phyloP scores from a whole-genome alignment of 108 stramenopile species.

The Cyclotella choctawhatcheeana region DNA sequence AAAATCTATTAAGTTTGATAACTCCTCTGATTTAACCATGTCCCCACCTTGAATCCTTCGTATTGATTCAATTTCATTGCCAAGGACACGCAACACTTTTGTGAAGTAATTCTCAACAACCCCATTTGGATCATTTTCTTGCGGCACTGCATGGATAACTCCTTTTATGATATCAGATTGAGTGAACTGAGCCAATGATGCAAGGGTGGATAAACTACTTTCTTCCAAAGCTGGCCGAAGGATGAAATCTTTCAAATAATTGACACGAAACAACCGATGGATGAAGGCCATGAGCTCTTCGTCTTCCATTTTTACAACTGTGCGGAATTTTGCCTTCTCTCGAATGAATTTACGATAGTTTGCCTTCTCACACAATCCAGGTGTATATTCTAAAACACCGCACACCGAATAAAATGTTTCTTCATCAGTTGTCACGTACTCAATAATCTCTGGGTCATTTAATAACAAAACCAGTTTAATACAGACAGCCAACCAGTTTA shows the following conservation, averaged over 20 bases:
- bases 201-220: conserved; percentile 76
- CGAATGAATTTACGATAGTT: conserved; percentile 81
- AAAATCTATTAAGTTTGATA: no score
- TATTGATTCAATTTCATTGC: conserved; percentile 63
- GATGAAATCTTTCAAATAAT: conserved; percentile 78
- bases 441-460: conserved; percentile 89
- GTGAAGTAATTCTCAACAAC: conserved; percentile 67
- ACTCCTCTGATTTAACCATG: conserved; percentile 13
- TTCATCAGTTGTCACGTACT: conserved; percentile 71
- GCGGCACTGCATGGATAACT: conserved; percentile 46
- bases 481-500: conserved; percentile 75
- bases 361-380: conserved; percentile 81
- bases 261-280: conserved; percentile 85
- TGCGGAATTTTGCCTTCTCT: conserved; percentile 75
- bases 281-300: conserved; percentile 67
- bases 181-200: conserved; percentile 81
- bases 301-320: conserved; percentile 82
- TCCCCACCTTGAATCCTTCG: conserved; percentile 61
- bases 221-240: conserved; percentile 92
- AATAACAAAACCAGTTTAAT: conserved; percentile 83
- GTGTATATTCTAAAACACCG: conserved; percentile 81
- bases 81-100: conserved; percentile 69
- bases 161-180: conserved; percentile 86
- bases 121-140: conserved; percentile 21
- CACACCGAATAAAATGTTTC: conserved; percentile 75